phyloP scores from a whole-genome alignment of 306 rosid genomes.

The apple (Malus domestica) region DNA sequence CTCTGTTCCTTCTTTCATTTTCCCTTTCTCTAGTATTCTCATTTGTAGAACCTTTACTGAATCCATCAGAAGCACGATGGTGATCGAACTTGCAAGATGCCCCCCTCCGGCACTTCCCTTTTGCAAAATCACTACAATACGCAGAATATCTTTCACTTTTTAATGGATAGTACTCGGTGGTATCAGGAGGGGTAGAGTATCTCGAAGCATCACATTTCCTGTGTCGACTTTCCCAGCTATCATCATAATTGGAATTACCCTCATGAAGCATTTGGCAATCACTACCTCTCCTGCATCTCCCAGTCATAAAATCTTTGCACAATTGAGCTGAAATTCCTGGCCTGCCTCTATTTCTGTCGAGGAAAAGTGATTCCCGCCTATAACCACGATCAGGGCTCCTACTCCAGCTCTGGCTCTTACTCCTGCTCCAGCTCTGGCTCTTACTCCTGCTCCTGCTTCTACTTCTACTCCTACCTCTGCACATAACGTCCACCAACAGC shows the following conservation, averaged over 20 bases:
- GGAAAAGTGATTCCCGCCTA: slow-evolving; percentile 57
- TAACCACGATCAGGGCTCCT: slow-evolving; percentile 50
- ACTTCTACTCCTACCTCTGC: slow-evolving; percentile 20
- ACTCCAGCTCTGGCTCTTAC: slow-evolving; percentile 40
- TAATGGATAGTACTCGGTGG: slow-evolving; percentile 40
- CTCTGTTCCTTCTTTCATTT: slow-evolving; percentile 58
- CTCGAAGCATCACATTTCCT: slow-evolving; percentile 64
- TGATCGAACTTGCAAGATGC: slow-evolving; percentile 74
- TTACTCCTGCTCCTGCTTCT: slow-evolving; percentile 30
- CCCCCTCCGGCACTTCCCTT: slow-evolving; percentile 81
- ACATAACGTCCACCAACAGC: slow-evolving; percentile 14
- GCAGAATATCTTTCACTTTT: slow-evolving; percentile 59
- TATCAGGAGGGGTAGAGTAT: slow-evolving; percentile 42
- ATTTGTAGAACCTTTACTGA: slow-evolving; percentile 41
- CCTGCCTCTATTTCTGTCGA: slow-evolving; percentile 65
- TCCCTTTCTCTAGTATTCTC: slow-evolving; percentile 65
- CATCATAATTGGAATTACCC: slow-evolving; percentile 52
- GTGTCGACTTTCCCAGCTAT: slow-evolving; percentile 66
- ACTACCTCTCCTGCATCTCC: slow-evolving; percentile 86
- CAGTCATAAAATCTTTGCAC: slow-evolving; percentile 75
- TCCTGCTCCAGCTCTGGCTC: slow-evolving; percentile 35
- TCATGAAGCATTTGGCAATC: slow-evolving; percentile 71
- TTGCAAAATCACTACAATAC: slow-evolving; percentile 53
- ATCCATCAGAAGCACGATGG: slow-evolving; percentile 58
- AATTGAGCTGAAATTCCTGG: slow-evolving; percentile 46